Evolutionary conservation across 2,329 filamentous ascomycete species (phyloP), one percentile per base, ranked within the genome.

Genomic region (Dothideomycetidae sp.): DNA sequence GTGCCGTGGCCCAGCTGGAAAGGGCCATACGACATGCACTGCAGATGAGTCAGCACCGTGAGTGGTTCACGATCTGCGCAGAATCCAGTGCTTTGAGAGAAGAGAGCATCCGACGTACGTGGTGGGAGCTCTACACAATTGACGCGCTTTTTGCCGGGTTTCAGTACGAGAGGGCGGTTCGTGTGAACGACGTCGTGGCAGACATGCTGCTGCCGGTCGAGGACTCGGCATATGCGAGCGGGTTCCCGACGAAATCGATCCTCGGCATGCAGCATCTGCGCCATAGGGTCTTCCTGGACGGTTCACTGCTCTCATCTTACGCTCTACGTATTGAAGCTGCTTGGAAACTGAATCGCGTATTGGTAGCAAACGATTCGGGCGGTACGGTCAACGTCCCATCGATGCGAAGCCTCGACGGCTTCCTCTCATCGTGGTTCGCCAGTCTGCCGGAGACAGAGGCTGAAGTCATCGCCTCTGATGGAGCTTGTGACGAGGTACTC

Each of bases 61-160:
- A 71, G 33, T 66, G 70, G 0, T 93, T 75, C 53, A 76, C 83
- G 1, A 57, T 67, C 4, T 65, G 83, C 48, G 77, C 79, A 11
- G 63, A 68, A 17, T 72, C 79, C 41, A n/a, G n/a, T n/a, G 66
- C 73, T 0, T 64, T 84, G 2, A 54, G 86, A 3, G 81, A 86
- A 53, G 86, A 94, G 57, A 82, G 78, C 53, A 79, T 83, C 72
- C 72, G 84, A 13, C 70, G 86, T 41, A 94, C 85, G 1, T 94
- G 85, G 85, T 94, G 86, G 86, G 84, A 73, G 48, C 50, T 82
- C 26, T 88, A 78, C 52, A 70, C 82, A n/a, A 71, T 83, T 10
- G 84, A 93, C 53, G 82, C 79, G 37, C 79, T 93, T 70, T 70
- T 92, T 46, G 81, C 83, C 4, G 82, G 81, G 3, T 75, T 93